Conservation (phyloP, 768 basidiomycete species). For the Pulveroboletus ravenelii region DNA sequence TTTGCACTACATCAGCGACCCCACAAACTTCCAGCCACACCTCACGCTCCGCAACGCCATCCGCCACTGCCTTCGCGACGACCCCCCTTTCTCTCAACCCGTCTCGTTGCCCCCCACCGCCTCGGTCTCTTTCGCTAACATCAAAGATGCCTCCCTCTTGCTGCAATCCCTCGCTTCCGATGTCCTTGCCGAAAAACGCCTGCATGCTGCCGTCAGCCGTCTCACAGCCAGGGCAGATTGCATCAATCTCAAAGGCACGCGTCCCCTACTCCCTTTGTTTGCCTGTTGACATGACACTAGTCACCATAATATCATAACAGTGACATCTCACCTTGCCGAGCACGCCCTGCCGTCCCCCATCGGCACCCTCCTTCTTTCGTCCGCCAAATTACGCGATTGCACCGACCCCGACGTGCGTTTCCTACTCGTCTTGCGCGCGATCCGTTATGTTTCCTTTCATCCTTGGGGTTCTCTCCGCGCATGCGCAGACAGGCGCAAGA, state of each 20-base stretch:
- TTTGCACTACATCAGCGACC: constrained; percentile 60
- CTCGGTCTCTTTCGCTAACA: constrained; percentile 28
- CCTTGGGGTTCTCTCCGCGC: constrained; percentile 73
- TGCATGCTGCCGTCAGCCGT: constrained; percentile 34
- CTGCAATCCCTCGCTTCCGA: constrained; percentile 32
- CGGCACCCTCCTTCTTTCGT: constrained; percentile 48
- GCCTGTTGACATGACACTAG: constrained; percentile 4
- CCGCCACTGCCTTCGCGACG: constrained; percentile 40
- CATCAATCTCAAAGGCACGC: constrained; percentile 44
- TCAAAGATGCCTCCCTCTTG: constrained; percentile 29
- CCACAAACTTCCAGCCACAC: constrained; percentile 70
- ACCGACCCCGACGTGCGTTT: constrained; percentile 32
- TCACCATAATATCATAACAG: constrained; percentile 25
- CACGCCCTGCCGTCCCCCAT: constrained; percentile 40
- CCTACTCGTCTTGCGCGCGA: constrained; percentile 47
- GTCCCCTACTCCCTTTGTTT: not conserved
- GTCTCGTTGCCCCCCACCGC: constrained; percentile 29
- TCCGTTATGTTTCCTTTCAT: constrained; percentile 67
- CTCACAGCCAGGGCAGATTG: constrained; percentile 36
- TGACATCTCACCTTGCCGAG: constrained; percentile 38
- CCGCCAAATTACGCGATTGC: constrained; percentile 30
- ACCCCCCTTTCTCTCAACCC: constrained; percentile 11
- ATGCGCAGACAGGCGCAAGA: constrained; percentile 50
- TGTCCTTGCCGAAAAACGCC: constrained; percentile 29
- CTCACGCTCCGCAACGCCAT: constrained; percentile 71